Conservation (phyloP, 2,329 filamentous ascomycete genomes). For the Gnomoniopsis smithogilvyi region DNA sequence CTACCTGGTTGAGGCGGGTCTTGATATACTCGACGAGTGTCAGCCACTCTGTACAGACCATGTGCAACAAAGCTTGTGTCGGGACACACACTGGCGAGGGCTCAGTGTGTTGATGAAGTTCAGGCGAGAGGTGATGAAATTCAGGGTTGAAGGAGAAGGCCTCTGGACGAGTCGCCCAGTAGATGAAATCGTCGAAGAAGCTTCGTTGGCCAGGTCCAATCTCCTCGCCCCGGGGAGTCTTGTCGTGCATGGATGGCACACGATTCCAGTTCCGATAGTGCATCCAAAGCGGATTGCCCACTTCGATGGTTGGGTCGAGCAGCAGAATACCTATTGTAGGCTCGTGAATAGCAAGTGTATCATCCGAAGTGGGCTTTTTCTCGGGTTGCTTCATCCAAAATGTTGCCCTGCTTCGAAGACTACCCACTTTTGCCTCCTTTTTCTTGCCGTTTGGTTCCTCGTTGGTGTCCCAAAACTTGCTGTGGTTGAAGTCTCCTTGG, state of each 20-base stretch:
- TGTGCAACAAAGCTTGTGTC: constrained; percentile 23
- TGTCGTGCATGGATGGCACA: constrained; percentile 5
- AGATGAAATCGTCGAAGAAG: constrained; percentile 25
- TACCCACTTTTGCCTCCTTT: constrained; percentile 19
- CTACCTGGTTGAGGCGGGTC: constrained; percentile 25
- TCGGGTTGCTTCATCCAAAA: constrained; percentile 22
- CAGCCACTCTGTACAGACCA: constrained; percentile 25
- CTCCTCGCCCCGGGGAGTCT: not conserved
- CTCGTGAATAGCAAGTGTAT: not conserved
- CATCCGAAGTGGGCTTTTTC: constrained; percentile 7
- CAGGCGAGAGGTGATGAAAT: not conserved
- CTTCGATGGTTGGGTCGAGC: constrained; percentile 5
- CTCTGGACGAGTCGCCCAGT: constrained; percentile 22
- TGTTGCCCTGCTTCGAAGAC: constrained; percentile 23
- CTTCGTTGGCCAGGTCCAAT: not conserved
- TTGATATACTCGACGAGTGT: constrained; percentile 27
- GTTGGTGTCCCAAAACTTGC: constrained; percentile 22
- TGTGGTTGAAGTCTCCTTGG: constrained; percentile 23
- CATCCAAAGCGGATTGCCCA: constrained; percentile 23
- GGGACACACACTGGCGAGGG: constrained; percentile 19
- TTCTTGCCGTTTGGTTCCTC: not conserved
- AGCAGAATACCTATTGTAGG: constrained; percentile 14
- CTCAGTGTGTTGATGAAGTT: not conserved
- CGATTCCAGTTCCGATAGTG: constrained; percentile 23
- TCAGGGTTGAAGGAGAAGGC: constrained; percentile 11